Base-by-base conservation (phyloP, 2,329 filamentous ascomycete species). In the Cadophora gregata region DNA sequence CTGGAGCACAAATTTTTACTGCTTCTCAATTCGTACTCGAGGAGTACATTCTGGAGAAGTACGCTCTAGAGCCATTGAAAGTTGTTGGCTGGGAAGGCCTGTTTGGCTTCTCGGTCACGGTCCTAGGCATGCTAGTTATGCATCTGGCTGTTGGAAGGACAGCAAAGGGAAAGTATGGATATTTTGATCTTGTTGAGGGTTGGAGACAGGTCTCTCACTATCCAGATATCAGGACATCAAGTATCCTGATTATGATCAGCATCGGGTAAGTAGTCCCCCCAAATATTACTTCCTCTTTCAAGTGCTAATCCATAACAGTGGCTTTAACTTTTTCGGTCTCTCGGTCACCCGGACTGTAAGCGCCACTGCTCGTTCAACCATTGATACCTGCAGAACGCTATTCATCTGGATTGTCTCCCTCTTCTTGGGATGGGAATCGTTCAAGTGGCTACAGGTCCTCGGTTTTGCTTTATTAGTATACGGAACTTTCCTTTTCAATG, bases 381-480 rank as follows among this genome's bases (percentile, higher is more conserved):
- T 99, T 74, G 96, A 99, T 79, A 99, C 96, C 0, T 98, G 94
- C 83, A 89, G 95, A 48, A 99, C 96, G 0, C 86, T 99, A 0
- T 98, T 99, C 81, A 98, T 99, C 80, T 99, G 96, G 96, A 86
- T 99, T 31, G 92, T 97, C 16, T 97, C 93, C 21, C 86, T 99
- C 4, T 93, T 91, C 4, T 86, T 99, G 1, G 94, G 94, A 68
- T 99, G 96, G 96, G 96, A 99, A 81, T 90, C 88, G 0, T 98
- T 99, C 86, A 98, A 98, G 81, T 96, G 93, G 91, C 86, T 99
- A 7, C 96, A 99, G 80, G 93, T 99, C 16, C 78, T 88, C 3
- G 96, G 96, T 1, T 99, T 99, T 74, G 91, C 82, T 1, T 81
- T 97, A 71, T 85, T 99, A 42, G 96, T 99, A 16, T 99, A 97